Base-by-base conservation (phyloP, 2,329 filamentous ascomycete genomes). In the Huntiella savannae region DNA sequence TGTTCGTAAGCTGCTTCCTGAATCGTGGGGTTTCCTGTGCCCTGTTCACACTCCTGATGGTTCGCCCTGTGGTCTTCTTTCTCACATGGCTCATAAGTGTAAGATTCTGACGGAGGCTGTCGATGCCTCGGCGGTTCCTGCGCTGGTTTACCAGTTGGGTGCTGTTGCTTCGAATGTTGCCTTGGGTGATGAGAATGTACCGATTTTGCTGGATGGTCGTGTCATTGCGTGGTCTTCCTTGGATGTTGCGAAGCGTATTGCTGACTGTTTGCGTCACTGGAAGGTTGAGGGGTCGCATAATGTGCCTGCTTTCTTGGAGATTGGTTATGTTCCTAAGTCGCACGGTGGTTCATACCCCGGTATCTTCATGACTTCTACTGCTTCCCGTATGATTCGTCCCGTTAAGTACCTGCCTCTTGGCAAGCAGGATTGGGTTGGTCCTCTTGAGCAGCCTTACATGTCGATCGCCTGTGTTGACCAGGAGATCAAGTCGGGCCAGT, bases 1-100 rank as follows among this genome's bases (percentile, higher is more conserved):
- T 0, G 91, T 98, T 43, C 77, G 91, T 66, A 98, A 96, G 62
- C 68, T 98, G 54, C 66, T 96, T 15, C 91, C 91, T 2, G 91
- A 98, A 59, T 94, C 86, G 54, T 98, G 91, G 91, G 91, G 91
- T 5, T 98, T 95, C 65, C 68, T 98, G 54, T 98, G 91, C 58
- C 91, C 91, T 13, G 88, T 96, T 2, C 91, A 98, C 62, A 98
- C 91, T 4, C 91, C 91, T 52, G 91, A 98, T 72, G 91, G 91
- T 64, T 73, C 82, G 57, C 91, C 91, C 50, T 98, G 91, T 61
- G 91, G 91, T 59, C 70, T 98, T 52, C 68, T 98, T 33, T 96
- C 95, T 60, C 91, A 98, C 67, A 67, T 98, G 58, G 78, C 91
- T 1, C 91, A 96, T 65, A 94, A 93, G 63, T 96, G 91, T 64